Base-by-base conservation (phyloP, 1,139 yeast species). In the Saccharomyces hybrid region DNA sequence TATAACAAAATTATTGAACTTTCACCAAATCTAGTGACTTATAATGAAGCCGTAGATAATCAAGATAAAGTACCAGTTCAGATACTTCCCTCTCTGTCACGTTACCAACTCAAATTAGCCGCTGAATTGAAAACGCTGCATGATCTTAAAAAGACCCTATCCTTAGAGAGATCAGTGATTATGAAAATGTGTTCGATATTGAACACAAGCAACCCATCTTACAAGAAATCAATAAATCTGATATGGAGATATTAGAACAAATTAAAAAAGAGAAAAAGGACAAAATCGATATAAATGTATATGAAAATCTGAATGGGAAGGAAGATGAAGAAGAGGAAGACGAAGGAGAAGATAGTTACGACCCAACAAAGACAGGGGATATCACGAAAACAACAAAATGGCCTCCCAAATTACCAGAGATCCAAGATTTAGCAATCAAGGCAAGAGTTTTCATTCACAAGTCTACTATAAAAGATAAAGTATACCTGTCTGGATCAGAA, bases 361-460 rank as follows among this genome's bases (percentile, higher is more conserved):
- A 60, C 50, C 52, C 62, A 42, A 49, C 47, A 48, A 47, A 53
- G 3, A 57, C 55, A 11, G 50, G 44, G 31, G 38, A 57, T 54
- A 48, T 6, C 53, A 53, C 16, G 49, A 52, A 5, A 47, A 54
- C 11, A 29, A 53, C 26, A 46, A 52, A 62, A 58, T 61, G 72
- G 72, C 85, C 82, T 0, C 97, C 97, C 1, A 75, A 76, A 4
- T 71, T 91, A 27, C 98, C 98, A 0, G 71, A 70, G 26, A 88
- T 93, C 52, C 70, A 75, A 9, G 81, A 86, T 64, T 78, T 79
- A 1, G 75, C 75, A 4, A 77, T 91, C 26, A 75, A 77, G 58
- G 81, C 83, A 9, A 79, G 88, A 53, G 97, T 90, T 0, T 93
- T 90, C 65, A 81, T 86, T 26, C 98, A 93, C 69, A 84, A 83